These are phyloP conservation scores for Ustilago loliicola DNA, from an alignment of 1,284 basidiomycete species.

Conservation along the genomic window DNA sequence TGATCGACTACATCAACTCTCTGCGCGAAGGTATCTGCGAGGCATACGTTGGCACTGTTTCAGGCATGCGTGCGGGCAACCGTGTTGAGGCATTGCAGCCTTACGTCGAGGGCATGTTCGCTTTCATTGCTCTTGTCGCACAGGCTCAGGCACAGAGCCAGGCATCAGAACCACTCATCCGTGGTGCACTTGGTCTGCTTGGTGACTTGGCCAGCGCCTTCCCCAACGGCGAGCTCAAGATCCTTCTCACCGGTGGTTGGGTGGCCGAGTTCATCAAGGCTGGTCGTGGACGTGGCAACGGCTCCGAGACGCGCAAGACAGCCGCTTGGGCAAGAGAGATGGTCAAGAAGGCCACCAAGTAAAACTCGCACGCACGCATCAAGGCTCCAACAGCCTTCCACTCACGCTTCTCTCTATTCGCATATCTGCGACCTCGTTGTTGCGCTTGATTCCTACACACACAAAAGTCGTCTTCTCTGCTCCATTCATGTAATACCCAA, in stretches of 20 bases:
- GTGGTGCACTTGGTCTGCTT: conserved; percentile 83
- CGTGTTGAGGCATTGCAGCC: conserved; percentile 81
- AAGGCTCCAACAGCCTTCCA: conserved; percentile 36
- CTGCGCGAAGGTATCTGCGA: conserved; percentile 96
- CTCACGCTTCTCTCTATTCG: background rate
- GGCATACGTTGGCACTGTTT: conserved; percentile 94
- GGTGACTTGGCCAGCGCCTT: conserved; percentile 91
- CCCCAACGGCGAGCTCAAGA: conserved; percentile 74
- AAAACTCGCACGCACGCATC: background rate
- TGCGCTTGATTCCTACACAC: background rate
- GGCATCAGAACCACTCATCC: conserved; percentile 80
- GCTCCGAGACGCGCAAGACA: conserved; percentile 73
- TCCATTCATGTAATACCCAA: conserved; percentile 45
- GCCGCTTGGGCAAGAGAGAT: conserved; percentile 75
- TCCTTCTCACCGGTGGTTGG: conserved; percentile 84
- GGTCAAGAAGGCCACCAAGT: conserved; percentile 62
- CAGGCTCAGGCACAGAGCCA: conserved; percentile 80
- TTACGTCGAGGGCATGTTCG: conserved; percentile 82
- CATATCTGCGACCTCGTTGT: background rate
- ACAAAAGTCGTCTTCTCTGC: conserved; percentile 9
- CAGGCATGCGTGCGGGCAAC: conserved; percentile 86
- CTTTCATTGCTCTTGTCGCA: conserved; percentile 84
- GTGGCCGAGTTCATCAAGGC: conserved; percentile 81
- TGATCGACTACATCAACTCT: conserved; percentile 90
- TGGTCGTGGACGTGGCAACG: conserved; percentile 73